A percentile compares a stretch with the other conserved stretches of the same genome.
Evolutionary conservation across 2,329 filamentous ascomycete genomes (phyloP).

Genomic region (Chrysosporium keratinophilum): DNA sequence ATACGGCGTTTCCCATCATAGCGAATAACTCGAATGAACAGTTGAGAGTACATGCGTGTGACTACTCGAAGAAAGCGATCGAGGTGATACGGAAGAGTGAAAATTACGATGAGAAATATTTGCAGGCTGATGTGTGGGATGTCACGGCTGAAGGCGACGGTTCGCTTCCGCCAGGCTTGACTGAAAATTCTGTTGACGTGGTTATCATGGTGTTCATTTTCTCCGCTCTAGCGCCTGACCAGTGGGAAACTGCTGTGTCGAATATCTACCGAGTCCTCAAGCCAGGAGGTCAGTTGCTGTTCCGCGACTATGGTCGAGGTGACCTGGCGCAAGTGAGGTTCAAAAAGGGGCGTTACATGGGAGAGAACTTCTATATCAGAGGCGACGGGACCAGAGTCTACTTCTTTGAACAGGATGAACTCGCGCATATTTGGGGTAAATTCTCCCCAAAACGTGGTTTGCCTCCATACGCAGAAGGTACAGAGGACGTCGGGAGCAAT

Average conservation of each 20-base stretch:
- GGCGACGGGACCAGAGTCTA: conserved; percentile 95
- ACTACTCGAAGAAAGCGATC: conserved; percentile 91
- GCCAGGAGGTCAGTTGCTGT: conserved; percentile 84
- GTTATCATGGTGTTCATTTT: conserved; percentile 97
- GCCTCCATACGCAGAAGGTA: conserved; percentile 16
- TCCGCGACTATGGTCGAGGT: conserved; percentile 91
- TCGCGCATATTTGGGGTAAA: conserved; percentile 66
- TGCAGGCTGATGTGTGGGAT: conserved; percentile 94
- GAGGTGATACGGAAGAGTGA: conserved; percentile 78
- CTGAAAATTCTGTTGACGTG: conserved; percentile 73
- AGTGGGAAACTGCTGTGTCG: conserved; percentile 72
- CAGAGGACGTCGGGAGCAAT: conserved; percentile 13
- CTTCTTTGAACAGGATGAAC: conserved; percentile 84
- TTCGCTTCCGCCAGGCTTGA: conserved; percentile 61
- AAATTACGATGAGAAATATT: conserved; percentile 58
- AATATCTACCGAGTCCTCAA: conserved; percentile 79
- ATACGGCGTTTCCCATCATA: conserved; percentile 88
- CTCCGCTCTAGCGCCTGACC: conserved; percentile 71
- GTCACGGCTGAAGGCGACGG: conserved; percentile 51
- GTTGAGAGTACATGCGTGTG: conserved; percentile 82
- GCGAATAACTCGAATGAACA: conserved; percentile 70
- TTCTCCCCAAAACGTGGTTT: conserved; percentile 31
- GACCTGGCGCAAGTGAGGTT: conserved; percentile 95
- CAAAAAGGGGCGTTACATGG: conserved; percentile 86
- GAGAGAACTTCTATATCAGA: conserved; percentile 94